These are phyloP conservation scores for Gracilaria domingensis DNA, from an alignment of 23 red algal species.

Conservation along the genomic window DNA sequence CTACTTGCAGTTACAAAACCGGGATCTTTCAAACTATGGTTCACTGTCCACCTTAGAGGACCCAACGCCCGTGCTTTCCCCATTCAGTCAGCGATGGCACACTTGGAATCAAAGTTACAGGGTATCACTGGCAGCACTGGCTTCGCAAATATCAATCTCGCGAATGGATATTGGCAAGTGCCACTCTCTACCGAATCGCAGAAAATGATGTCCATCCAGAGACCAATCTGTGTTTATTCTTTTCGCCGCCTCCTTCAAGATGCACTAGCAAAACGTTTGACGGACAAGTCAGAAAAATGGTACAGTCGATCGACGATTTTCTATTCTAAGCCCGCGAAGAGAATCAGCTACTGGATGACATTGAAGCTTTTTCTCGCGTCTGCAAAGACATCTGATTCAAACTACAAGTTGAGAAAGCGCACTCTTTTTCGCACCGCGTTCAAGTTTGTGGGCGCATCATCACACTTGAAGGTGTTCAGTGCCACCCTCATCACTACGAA, in stretches of 20 bases:
- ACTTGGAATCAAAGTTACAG: constrained; percentile 25
- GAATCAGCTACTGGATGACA: background rate
- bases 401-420: too few species aligned
- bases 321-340: background rate
- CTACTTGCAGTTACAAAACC: constrained; percentile 22
- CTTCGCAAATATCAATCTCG: constrained; percentile 33
- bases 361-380: background rate
- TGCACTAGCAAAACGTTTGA: constrained; percentile 8
- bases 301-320: constrained; percentile 28
- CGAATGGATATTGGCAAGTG: constrained; percentile 32
- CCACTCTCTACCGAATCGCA: constrained; percentile 13
- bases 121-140: constrained; percentile 16
- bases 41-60: constrained; percentile 19
- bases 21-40: background rate
- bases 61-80: background rate
- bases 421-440: too few species aligned
- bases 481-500: too few species aligned
- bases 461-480: too few species aligned
- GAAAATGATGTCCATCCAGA: constrained; percentile 35
- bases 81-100: constrained; percentile 17
- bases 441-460: too few species aligned
- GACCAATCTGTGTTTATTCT: background rate
- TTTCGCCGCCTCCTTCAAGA: constrained; percentile 16
- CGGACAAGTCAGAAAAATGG: constrained; percentile 8
- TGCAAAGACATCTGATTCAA: too few species aligned